Evolutionary conservation across 768 basidiomycete genomes (phyloP).

Genomic region (Boletus eberwhitei): DNA sequence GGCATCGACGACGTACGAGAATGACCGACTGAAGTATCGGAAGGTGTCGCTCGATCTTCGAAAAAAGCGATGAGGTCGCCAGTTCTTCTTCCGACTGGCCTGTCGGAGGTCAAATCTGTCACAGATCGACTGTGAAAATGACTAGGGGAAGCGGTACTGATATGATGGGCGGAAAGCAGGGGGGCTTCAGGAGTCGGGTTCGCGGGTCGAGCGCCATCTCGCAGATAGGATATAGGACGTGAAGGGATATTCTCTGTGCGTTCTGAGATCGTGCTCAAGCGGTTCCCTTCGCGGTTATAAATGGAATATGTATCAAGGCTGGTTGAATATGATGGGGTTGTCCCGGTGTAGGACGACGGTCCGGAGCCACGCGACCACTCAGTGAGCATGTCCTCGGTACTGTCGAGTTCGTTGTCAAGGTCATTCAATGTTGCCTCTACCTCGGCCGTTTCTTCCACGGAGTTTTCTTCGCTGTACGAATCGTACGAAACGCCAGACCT

Average conservation of each 20-base stretch:
- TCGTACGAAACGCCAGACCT: constrained; percentile 40
- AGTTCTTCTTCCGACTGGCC: constrained; percentile 50
- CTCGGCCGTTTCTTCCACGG: constrained; percentile 45
- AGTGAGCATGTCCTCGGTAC: constrained; percentile 61
- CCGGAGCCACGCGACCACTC: constrained; percentile 56
- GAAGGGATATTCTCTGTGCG: constrained; percentile 64
- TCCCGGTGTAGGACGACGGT: constrained; percentile 31
- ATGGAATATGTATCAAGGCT: constrained; percentile 39
- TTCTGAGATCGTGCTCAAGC: constrained; percentile 76
- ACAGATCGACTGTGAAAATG: constrained; percentile 50
- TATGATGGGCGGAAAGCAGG: constrained; percentile 45
- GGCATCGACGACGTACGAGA: constrained; percentile 54
- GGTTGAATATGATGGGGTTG: constrained; percentile 32
- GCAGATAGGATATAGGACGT: constrained; percentile 52
- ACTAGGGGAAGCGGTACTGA: constrained; percentile 36
- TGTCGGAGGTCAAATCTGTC: constrained; percentile 53
- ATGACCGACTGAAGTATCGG: constrained; percentile 40
- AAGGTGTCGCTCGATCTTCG: constrained; percentile 49
- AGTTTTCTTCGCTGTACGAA: constrained; percentile 58
- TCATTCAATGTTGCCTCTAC: constrained; percentile 67
- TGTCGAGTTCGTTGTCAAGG: constrained; percentile 65
- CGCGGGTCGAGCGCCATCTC: constrained; percentile 27
- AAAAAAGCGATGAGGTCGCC: constrained; percentile 75
- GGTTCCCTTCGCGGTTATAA: constrained; percentile 41
- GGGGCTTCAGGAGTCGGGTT: constrained; percentile 45